Evolutionary conservation across 2,329 filamentous ascomycete genomes (phyloP).

Genomic region (Verticillium isaacii): DNA sequence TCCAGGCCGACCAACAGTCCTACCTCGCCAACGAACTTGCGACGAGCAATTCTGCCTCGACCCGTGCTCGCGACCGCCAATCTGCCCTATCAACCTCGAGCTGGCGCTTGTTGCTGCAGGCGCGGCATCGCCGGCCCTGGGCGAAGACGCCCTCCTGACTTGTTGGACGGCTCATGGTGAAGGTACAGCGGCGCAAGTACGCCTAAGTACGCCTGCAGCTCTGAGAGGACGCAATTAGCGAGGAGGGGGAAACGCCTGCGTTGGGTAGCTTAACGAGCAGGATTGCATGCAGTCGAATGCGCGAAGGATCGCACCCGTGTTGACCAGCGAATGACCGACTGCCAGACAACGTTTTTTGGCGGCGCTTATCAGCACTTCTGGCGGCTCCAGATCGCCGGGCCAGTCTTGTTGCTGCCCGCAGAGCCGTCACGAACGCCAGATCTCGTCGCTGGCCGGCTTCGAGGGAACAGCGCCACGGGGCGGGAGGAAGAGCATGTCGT

Average conservation of each 20-base stretch:
- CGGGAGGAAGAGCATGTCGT: background rate
- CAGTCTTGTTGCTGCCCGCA: background rate
- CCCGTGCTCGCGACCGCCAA: background rate
- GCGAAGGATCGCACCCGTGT: background rate
- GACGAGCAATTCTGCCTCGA: background rate
- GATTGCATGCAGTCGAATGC: background rate
- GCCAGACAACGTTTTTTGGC: background rate
- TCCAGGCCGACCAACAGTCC: background rate
- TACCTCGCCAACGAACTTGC: background rate
- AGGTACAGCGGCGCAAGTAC: background rate
- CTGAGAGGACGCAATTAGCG: background rate
- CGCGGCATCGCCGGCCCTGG: background rate
- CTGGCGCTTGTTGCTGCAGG: background rate
- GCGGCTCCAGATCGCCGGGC: background rate
- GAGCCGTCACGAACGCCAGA: background rate
- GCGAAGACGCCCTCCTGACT: background rate
- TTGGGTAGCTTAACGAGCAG: background rate
- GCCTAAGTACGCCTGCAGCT: background rate
- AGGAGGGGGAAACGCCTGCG: background rate
- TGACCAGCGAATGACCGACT: background rate
- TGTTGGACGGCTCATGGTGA: background rate
- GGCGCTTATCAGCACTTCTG: background rate
- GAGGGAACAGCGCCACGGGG: background rate
- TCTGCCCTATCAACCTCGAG: background rate
- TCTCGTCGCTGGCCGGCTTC: background rate